Evolutionary conservation across 805 yeast genomes (phyloP).

Genomic region (Starmerella ratchasimensis): DNA sequence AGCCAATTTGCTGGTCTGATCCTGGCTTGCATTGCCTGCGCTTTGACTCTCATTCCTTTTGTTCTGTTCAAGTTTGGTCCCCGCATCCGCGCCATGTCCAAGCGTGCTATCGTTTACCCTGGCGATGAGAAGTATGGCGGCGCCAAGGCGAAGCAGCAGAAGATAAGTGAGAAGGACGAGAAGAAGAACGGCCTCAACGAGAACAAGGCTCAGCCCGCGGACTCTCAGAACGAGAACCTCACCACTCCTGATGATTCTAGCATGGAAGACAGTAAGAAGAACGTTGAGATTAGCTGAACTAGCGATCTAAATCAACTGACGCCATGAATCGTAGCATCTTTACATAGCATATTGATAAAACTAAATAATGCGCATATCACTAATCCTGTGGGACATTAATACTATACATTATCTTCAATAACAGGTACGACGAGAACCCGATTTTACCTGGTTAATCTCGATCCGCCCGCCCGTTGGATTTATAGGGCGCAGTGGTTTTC

Average conservation of each 20-base stretch:
- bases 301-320: background rate
- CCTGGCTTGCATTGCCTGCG: conserved; percentile 34
- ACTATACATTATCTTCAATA: no score
- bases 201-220: conserved; percentile 6
- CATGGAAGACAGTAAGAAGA: conserved; percentile 13
- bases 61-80: conserved; percentile 23
- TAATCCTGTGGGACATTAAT: no score
- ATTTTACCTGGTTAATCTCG: no score
- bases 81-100: conserved; percentile 27
- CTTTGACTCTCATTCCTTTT: conserved; percentile 17
- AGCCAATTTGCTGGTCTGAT: conserved; percentile 60
- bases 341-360: no score
- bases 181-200: conserved; percentile 4
- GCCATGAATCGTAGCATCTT: no score
- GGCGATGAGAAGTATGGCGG: conserved; percentile 2
- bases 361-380: no score
- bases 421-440: no score
- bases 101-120: conserved; percentile 22
- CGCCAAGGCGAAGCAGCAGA: conserved; percentile 1
- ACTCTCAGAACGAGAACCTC: conserved; percentile 4
- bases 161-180: conserved; percentile 1
- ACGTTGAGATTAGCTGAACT: conserved; percentile 13
- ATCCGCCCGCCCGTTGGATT: no score
- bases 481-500: no score
- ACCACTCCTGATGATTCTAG: conserved; percentile 7